These are phyloP conservation scores for Serendipita sp. DNA, from an alignment of 768 basidiomycete species.

Conservation along the genomic window DNA sequence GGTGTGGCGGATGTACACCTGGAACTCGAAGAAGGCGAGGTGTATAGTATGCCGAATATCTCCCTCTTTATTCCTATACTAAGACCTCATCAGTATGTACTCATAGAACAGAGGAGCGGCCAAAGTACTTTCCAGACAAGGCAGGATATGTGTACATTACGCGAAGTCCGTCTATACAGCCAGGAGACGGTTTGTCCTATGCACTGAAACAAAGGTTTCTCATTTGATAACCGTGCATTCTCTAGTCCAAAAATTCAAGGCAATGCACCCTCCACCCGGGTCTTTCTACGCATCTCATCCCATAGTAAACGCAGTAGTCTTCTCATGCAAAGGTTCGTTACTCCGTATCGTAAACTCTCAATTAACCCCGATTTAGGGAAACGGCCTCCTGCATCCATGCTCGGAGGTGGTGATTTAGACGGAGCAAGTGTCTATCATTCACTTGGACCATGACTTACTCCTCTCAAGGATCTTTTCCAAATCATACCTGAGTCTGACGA, in stretches of 20 bases:
- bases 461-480: conserved; percentile 16
- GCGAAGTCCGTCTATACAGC: conserved; percentile 53
- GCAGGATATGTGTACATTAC: conserved; percentile 38
- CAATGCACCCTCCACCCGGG: conserved; percentile 35
- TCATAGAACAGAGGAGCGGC: conserved; percentile 16
- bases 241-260: conserved; percentile 25
- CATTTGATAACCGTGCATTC: neutral
- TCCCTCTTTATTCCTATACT: neutral
- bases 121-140: conserved; percentile 20
- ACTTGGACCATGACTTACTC: conserved; percentile 20
- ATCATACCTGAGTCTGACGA: conserved; percentile 2
- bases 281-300: conserved; percentile 32
- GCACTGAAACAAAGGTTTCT: neutral
- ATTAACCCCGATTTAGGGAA: conserved; percentile 26
- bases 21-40: conserved; percentile 34
- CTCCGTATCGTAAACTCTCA: neutral
- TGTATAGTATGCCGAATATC: conserved; percentile 33
- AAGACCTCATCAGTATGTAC: conserved; percentile 28
- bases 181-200: conserved; percentile 44
- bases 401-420: conserved; percentile 58
- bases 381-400: conserved; percentile 43
- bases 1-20: conserved; percentile 53
- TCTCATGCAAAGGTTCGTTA: conserved; percentile 37
- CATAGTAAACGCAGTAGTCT: conserved; percentile 48
- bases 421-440: conserved; percentile 42